phyloP scores from a whole-genome alignment of 225 moss, liverwort and hornwort species.

The Asterella californica region DNA sequence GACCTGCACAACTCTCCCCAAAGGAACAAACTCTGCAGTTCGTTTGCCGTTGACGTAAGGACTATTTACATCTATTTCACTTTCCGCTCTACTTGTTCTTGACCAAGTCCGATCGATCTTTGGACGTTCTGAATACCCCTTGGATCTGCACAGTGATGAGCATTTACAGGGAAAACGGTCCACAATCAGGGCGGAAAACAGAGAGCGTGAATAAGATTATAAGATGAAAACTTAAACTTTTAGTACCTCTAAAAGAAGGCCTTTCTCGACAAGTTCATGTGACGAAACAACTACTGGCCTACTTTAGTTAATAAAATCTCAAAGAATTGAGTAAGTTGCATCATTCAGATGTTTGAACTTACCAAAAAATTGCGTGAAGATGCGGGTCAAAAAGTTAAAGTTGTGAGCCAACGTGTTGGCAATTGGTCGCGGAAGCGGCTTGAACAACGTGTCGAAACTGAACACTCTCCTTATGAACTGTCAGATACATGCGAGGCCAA shows the following conservation, averaged over 20 bases:
- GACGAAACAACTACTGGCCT: neutral
- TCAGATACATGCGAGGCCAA: neutral
- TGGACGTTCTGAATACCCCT: slow-evolving; percentile 87
- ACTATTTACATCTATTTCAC: slow-evolving; percentile 46
- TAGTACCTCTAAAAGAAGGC: too few species aligned
- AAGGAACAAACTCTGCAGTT: neutral
- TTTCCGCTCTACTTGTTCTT: slow-evolving; percentile 73
- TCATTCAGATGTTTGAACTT: slow-evolving; percentile 17
- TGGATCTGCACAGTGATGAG: slow-evolving; percentile 52
- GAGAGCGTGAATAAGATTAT: too few species aligned
- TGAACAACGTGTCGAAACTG: slow-evolving; percentile 83
- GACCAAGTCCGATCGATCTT: slow-evolving; percentile 84
- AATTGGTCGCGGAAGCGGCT: slow-evolving; percentile 82
- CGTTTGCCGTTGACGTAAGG: neutral
- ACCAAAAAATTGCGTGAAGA: slow-evolving; percentile 98
- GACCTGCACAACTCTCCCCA: neutral
- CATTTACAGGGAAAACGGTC: neutral
- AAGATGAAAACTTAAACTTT: too few species aligned
- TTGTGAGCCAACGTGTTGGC: slow-evolving; percentile 83
- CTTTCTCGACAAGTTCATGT: neutral
- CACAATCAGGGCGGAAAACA: neutral
- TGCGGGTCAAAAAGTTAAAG: slow-evolving; percentile 87
- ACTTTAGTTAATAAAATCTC: neutral
- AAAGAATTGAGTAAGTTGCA: neutral
- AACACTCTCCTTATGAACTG: slow-evolving; percentile 88